Percentiles rank a stretch among this genome's conserved stretches.
Conservation (phyloP, 768 basidiomycete genomes). For the Boletus rufocinnamomeus region DNA sequence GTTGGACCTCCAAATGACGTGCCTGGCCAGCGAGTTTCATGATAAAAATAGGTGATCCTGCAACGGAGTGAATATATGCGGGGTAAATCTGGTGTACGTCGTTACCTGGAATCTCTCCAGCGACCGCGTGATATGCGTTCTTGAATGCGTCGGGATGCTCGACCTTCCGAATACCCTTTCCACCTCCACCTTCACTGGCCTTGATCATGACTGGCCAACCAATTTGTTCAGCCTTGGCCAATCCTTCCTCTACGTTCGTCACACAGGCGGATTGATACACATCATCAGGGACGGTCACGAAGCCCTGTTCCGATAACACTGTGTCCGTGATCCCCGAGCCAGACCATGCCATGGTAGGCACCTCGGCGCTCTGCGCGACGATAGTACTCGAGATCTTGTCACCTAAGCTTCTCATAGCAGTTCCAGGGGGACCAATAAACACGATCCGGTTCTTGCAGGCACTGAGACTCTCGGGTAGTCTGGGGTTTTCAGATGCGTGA, state of each 20-base stretch:
- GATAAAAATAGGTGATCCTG: constrained; percentile 97
- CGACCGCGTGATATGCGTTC: constrained; percentile 91
- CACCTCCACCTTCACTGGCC: constrained; percentile 98
- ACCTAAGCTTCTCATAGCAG: constrained; percentile 97
- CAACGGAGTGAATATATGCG: constrained; percentile 10
- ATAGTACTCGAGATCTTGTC: constrained; percentile 99
- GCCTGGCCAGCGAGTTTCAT: constrained; percentile 99
- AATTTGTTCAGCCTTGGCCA: constrained; percentile 80
- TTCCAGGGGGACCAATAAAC: constrained; percentile 98
- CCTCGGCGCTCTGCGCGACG: constrained; percentile 93
- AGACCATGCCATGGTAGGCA: constrained; percentile 99
- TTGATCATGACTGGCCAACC: constrained; percentile 99
- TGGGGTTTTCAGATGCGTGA: constrained; percentile 98
- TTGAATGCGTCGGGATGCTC: constrained; percentile 85
- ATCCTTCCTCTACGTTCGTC: constrained; percentile 81
- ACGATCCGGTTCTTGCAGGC: constrained; percentile 95
- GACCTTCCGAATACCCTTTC: constrained; percentile 98
- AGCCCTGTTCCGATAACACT: constrained; percentile 78
- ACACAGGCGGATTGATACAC: constrained; percentile 91
- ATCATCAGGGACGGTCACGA: constrained; percentile 90
- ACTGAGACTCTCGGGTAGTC: constrained; percentile 89
- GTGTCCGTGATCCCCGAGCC: constrained; percentile 93
- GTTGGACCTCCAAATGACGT: constrained; percentile 96
- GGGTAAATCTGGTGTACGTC: constrained; percentile 7
- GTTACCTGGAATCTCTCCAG: constrained; percentile 94